Conservation (phyloP, 441 rosid genomes). For the Isatis lusitanica region DNA sequence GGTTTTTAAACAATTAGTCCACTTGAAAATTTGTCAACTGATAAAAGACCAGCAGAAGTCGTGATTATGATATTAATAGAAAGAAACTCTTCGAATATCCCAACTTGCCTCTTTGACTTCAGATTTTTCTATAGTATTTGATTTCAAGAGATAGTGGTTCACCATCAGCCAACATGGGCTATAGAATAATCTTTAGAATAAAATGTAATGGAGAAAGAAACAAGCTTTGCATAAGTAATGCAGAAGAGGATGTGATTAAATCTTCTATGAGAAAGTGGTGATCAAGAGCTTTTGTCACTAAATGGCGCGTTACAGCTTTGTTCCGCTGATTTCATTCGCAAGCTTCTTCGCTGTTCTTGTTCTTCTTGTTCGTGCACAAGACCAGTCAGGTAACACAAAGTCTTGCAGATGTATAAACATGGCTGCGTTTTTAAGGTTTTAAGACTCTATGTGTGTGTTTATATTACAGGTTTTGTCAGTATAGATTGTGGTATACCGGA, state of each 20-base stretch:
- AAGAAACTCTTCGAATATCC: background rate
- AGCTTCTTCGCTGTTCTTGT: conserved; percentile 1
- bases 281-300: conserved; percentile 3
- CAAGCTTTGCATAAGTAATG: background rate
- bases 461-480: conserved; percentile 20
- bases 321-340: conserved; percentile 2
- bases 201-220: background rate
- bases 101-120: conserved; percentile 11
- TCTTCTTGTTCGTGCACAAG: conserved; percentile 31
- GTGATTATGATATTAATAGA: background rate
- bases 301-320: conserved; percentile 13
- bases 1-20: conserved; percentile 4
- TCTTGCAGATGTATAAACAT: background rate
- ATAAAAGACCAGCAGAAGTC: background rate
- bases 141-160: conserved; percentile 19
- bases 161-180: conserved; percentile 31
- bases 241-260: background rate
- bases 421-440: background rate
- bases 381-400: conserved; percentile 34
- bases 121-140: background rate
- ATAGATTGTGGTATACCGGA: conserved; percentile 25
- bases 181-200: background rate
- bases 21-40: conserved; percentile 26
- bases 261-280: background rate
- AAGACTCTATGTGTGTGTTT: background rate